A percentile compares a stretch with the other conserved stretches of the same genome.
phyloP scores from a whole-genome alignment of 441 rosid genomes.

The Corymbia calophylla region DNA sequence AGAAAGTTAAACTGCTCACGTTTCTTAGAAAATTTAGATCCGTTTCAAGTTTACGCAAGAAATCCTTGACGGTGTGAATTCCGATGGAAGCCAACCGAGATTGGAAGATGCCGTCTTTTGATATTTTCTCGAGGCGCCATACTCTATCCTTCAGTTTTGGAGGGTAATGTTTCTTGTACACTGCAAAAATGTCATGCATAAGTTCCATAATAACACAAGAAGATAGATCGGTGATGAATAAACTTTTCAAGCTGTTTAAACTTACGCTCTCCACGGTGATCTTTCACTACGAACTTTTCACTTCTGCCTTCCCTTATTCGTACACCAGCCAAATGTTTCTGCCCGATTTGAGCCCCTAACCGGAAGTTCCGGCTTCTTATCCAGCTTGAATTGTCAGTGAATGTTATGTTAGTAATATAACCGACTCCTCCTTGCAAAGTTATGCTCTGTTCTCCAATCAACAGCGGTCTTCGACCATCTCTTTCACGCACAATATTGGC shows the following conservation, averaged over 20 bases:
- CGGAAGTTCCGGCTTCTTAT: constrained; percentile 56
- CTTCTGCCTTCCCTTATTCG: constrained; percentile 61
- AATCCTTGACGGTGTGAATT: constrained; percentile 38
- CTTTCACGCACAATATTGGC: constrained; percentile 44
- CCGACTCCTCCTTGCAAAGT: constrained; percentile 47
- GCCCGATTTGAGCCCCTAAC: constrained; percentile 46
- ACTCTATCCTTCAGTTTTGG: constrained; percentile 49
- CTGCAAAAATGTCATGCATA: constrained; percentile 18
- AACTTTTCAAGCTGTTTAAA: background rate
- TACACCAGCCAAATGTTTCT: constrained; percentile 16
- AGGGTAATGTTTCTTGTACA: constrained; percentile 74
- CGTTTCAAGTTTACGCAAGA: constrained; percentile 24
- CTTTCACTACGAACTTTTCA: constrained; percentile 61
- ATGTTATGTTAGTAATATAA: constrained; percentile 23
- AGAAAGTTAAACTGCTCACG: constrained; percentile 27
- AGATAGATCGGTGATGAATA: background rate
- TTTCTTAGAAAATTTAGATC: constrained; percentile 26
- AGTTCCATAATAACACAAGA: background rate
- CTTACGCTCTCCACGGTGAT: constrained; percentile 84
- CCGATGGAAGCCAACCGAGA: constrained; percentile 14
- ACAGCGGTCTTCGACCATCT: constrained; percentile 53
- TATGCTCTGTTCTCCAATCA: constrained; percentile 49
- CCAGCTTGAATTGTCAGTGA: constrained; percentile 91
- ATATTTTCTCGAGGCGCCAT: constrained; percentile 75
- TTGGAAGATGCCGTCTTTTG: constrained; percentile 47